These are phyloP conservation scores for Penicillium cinerascens DNA, from an alignment of 495 filamentous ascomycete species.

Conservation along the genomic window DNA sequence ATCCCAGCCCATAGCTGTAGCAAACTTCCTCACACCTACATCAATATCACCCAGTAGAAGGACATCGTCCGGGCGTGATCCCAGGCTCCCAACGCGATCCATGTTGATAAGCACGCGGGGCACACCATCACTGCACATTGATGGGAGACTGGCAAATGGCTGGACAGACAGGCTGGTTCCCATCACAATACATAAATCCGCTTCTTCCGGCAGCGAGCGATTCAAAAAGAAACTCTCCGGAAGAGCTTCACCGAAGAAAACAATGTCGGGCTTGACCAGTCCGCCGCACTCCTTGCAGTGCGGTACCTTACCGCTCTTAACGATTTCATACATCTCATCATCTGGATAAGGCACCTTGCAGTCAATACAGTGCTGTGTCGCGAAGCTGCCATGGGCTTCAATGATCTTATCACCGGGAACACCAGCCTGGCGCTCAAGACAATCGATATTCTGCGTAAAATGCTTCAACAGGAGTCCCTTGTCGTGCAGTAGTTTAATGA, in stretches of 20 bases:
- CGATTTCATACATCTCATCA: constrained; percentile 64
- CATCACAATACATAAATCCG: constrained; percentile 85
- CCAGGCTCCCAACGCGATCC: constrained; percentile 78
- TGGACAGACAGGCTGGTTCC: constrained; percentile 87
- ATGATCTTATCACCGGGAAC: constrained; percentile 77
- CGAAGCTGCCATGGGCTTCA: constrained; percentile 95
- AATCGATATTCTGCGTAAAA: constrained; percentile 98
- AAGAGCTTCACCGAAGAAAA: constrained; percentile 91
- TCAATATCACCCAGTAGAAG: constrained; percentile 75
- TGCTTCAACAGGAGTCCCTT: constrained; percentile 77
- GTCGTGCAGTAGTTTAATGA: constrained; percentile 69
- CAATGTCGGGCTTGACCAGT: constrained; percentile 93
- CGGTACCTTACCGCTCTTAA: constrained; percentile 63
- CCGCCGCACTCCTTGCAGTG: constrained; percentile 69
- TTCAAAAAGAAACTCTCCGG: constrained; percentile 67
- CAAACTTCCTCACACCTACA: constrained; percentile 75
- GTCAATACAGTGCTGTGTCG: constrained; percentile 83
- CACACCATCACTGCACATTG: constrained; percentile 51
- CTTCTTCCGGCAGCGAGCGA: constrained; percentile 48
- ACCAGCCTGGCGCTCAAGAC: constrained; percentile 83
- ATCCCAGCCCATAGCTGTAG: constrained; percentile 77
- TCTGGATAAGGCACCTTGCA: constrained; percentile 70
- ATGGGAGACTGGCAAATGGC: constrained; percentile 81
- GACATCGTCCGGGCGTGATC: constrained; percentile 73
- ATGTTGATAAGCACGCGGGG: constrained; percentile 86